A percentile compares a stretch with the other conserved stretches of the same genome.
Evolutionary conservation across 2,329 filamentous ascomycete genomes (phyloP).

Genomic region (Diaporthe australafricana): DNA sequence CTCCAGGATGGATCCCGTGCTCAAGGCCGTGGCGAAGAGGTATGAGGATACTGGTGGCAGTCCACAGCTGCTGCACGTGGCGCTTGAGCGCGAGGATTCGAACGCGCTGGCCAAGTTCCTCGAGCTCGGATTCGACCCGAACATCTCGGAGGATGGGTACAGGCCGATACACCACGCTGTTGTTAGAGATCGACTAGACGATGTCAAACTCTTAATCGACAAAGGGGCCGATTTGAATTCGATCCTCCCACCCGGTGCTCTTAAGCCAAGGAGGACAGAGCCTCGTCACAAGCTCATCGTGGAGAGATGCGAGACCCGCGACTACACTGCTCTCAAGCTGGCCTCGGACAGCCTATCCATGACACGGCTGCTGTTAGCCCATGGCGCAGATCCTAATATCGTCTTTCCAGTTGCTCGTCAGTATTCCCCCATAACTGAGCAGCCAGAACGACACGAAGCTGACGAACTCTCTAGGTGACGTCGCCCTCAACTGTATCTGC

Average conservation of each 20-base stretch:
- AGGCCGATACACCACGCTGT: neutral
- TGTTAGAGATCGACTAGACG: neutral
- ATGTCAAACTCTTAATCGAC: neutral
- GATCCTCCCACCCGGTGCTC: neutral
- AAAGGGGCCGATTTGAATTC: neutral
- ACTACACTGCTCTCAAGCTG: neutral
- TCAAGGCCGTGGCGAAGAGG: neutral
- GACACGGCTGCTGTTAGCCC: neutral
- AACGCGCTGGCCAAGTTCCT: neutral
- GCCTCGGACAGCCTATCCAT: neutral
- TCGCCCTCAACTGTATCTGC: neutral
- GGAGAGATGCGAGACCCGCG: neutral
- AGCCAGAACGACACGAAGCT: rapidly evolving
- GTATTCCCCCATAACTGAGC: neutral
- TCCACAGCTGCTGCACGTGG: neutral
- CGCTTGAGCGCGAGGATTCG: neutral
- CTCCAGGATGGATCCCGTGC: neutral
- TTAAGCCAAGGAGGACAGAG: neutral
- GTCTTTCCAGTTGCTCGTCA: slow-evolving; percentile 2
- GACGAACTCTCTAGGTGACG: neutral
- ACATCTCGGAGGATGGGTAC: slow-evolving; percentile 4
- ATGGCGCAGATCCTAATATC: neutral
- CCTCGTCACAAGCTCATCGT: neutral
- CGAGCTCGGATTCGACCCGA: slow-evolving; percentile 6
- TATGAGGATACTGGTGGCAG: neutral